Evolutionary conservation across 768 basidiomycete species (phyloP), one percentile per base, ranked within the genome.

Genomic region (Leccinum imitatum): DNA sequence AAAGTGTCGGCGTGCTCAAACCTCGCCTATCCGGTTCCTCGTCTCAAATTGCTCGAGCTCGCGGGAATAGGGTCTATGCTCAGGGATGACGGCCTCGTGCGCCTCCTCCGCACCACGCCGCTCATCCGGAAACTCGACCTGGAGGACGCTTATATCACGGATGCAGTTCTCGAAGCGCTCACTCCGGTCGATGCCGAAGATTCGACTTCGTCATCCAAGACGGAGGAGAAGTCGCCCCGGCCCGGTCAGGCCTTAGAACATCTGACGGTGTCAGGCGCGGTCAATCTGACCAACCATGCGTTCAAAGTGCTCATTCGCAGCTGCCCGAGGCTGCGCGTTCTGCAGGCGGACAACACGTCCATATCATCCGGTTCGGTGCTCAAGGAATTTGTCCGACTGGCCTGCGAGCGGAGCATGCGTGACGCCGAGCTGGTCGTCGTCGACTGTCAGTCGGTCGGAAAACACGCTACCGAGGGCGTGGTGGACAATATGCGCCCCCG

Each of bases 311-410:
- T 96, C 66, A 82, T 94, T 35, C 80, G 78, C 15, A n/a, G n/a
- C n/a, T n/a, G n/a, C n/a, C n/a, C n/a, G n/a, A n/a, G 76, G 76
- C 17, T 96, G 48, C 80, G 75, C 6, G 79, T 83, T 9, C 79
- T 96, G 52, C 93, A 94, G 67, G 85, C 84, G 0, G 95, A 96
- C 69, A 86, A 85, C 62, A 95, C 93, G 6, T 80, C 82, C n/a
- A 80, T 94, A 53, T 82, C 85, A 23, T 23, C 23, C 5, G 79
- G 84, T 25, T 52, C 69, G 14, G 82, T 87, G 23, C 71, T 92
- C 46, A 81, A 78, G 64, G 84, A 90, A 62, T 94, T 95, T 69
- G 82, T 94, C 46, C 76, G 78, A 31, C 75, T 80, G 56, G 75
- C 75, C 48, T 79, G 80, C 47, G 74, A 80, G 62, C 83, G 87